phyloP scores from a whole-genome alignment of 257 asterid genomes.

The Mitragyna speciosa region DNA sequence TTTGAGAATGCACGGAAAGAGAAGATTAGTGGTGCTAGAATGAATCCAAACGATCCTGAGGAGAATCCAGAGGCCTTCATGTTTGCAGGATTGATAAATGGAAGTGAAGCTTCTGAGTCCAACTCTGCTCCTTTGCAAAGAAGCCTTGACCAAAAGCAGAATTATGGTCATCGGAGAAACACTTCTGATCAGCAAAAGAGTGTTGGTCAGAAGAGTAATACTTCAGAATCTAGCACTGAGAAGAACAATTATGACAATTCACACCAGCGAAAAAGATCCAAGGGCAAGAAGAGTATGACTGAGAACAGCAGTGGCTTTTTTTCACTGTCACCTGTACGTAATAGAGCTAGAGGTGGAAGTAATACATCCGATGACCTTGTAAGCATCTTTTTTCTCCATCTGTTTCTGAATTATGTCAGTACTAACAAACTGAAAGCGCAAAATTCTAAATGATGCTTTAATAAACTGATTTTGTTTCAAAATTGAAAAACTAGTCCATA shows the following conservation, averaged over 20 bases:
- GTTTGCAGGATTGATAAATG: constrained; percentile 12
- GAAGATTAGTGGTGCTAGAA: constrained; percentile 36
- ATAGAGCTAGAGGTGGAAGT: constrained; percentile 21
- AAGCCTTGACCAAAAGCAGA: constrained; percentile 2
- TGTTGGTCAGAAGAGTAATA: constrained; percentile 15
- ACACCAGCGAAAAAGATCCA: constrained; percentile 29
- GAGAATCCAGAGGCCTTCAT: constrained; percentile 69
- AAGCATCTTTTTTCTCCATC: constrained; percentile 21
- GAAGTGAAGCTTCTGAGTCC: not conserved
- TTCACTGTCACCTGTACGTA: constrained; percentile 26
- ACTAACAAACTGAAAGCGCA: not conserved
- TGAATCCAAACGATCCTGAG: constrained; percentile 81
- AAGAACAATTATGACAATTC: constrained; percentile 29
- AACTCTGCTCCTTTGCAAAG: not conserved
- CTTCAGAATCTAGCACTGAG: constrained; percentile 41
- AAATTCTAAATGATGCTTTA: not conserved
- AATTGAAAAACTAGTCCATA: not conserved
- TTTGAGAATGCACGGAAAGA: constrained; percentile 74
- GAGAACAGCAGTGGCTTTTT: constrained; percentile 20
- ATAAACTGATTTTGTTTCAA: not conserved
- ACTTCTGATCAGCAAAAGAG: constrained; percentile 30
- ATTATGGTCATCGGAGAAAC: constrained; percentile 23
- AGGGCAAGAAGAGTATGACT: constrained; percentile 20
- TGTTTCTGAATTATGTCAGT: not conserved
- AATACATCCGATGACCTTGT: constrained; percentile 48